Evolutionary conservation across 768 basidiomycete species (phyloP).

Genomic region (Boletus reticulatus): DNA sequence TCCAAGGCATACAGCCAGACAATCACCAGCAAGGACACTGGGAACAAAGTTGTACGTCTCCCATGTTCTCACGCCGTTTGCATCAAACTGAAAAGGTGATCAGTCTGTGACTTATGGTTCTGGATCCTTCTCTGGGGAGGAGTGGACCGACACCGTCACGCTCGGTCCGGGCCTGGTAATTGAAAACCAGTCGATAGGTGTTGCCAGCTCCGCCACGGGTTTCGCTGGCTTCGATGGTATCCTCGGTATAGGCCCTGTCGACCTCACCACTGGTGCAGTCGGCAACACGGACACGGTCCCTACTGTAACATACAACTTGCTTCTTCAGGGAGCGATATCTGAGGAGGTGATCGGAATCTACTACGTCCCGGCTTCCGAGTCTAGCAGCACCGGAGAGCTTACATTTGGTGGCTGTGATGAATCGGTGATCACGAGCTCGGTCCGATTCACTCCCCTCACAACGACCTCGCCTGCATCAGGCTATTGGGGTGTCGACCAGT

Average conservation of each 20-base stretch:
- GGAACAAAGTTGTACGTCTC: conserved; percentile 1
- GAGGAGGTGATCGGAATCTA: conserved; percentile 30
- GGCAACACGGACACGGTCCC: conserved; percentile 16
- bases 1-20: conserved; percentile 29
- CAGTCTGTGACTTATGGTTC: conserved; percentile 1
- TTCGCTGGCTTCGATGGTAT: conserved; percentile 36
- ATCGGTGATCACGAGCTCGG: background rate
- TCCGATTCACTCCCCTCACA: background rate
- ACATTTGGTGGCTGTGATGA: background rate
- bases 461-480: background rate
- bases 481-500: conserved; percentile 30
- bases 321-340: conserved; percentile 25
- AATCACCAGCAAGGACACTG: conserved; percentile 27
- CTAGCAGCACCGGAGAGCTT: background rate
- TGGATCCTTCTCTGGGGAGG: conserved; percentile 8
- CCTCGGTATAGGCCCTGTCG: conserved; percentile 35
- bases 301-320: conserved; percentile 37
- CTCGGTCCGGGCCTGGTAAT: conserved; percentile 1
- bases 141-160: conserved; percentile 4
- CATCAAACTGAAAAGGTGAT: background rate
- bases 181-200: conserved; percentile 35
- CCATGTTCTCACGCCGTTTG: background rate
- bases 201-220: conserved; percentile 20
- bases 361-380: conserved; percentile 25
- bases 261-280: conserved; percentile 29